Evolutionary conservation across 257 asterid genomes (phyloP).

Genomic region (Nicotiana tabacum): DNA sequence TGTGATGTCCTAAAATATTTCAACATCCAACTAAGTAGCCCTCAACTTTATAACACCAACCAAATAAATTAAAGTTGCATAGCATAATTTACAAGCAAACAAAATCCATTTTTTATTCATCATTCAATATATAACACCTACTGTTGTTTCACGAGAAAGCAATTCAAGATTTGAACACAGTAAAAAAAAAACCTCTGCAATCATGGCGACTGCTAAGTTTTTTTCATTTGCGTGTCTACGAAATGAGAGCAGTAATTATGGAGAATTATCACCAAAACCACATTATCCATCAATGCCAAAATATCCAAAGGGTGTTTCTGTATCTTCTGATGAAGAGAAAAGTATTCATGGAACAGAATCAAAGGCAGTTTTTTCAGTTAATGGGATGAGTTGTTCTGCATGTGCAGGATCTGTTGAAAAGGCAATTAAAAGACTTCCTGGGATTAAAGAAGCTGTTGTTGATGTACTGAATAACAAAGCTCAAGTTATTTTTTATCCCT

Average conservation of each 20-base stretch:
- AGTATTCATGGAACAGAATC: slow-evolving; percentile 35
- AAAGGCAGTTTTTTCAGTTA: slow-evolving; percentile 54
- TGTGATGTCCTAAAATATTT: too few species aligned
- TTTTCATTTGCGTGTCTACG: slow-evolving; percentile 30
- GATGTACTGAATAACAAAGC: slow-evolving; percentile 70
- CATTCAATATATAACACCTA: too few species aligned
- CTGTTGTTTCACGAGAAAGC: not conserved
- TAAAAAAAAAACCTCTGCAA: not conserved
- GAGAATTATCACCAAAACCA: slow-evolving; percentile 23
- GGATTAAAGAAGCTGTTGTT: slow-evolving; percentile 71
- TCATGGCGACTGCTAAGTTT: slow-evolving; percentile 20
- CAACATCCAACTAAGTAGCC: too few species aligned
- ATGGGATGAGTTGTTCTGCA: slow-evolving; percentile 89
- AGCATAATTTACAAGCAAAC: too few species aligned
- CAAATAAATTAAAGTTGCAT: too few species aligned
- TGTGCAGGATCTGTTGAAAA: slow-evolving; percentile 86
- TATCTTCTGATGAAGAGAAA: slow-evolving; percentile 26
- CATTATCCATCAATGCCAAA: slow-evolving; percentile 42
- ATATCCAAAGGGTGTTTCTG: slow-evolving; percentile 21
- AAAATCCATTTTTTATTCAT: too few species aligned
- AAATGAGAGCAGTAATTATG: slow-evolving; percentile 8
- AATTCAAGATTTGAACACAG: not conserved
- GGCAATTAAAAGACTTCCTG: slow-evolving; percentile 78
- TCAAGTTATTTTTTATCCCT: slow-evolving; percentile 54
- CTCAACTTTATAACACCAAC: too few species aligned